Evolutionary conservation across 768 basidiomycete genomes (phyloP), one percentile per base, ranked within the genome.

Genomic region (Collybiopsis confluens): DNA sequence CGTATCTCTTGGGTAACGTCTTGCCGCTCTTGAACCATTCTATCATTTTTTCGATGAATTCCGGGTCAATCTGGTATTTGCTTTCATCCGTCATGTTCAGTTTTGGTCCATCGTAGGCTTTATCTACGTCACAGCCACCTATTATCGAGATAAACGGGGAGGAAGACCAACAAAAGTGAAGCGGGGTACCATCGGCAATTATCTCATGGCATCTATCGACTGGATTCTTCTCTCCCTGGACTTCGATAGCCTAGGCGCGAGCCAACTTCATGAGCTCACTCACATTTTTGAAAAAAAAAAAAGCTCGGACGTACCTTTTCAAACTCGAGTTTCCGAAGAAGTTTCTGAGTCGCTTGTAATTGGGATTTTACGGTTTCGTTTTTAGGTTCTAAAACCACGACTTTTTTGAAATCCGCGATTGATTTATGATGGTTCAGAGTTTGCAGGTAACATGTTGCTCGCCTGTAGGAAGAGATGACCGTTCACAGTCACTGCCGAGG

Each of bases 21-120:
- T 97, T 97, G n/a, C 93, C 94, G 41, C 85, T 80, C 73, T 94
- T 95, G 73, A 97, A 98, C 85, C 85, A 91, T 58, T 85, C 74
- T 45, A 97, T 84, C 93, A 98, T 94, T 36, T 72, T 78, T 58
- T 79, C 77, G 57, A 99, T 75, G 67, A 98, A 99, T 50, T 86
- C 79, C 35, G 79, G 68, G 23, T 85, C 90, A 58, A 95, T 89
- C 45, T 68, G 73, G 69, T 82, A 92, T 70, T 85, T 83, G 46
- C 82, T 86, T 58, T 83, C 79, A 50, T 82, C 76, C 38, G 73
- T 67, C 13, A 70, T 62, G n/a, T 73, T 64, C 13, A 98, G 79
- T 50, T 76, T 76, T 1, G 97, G 96, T 2, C 96, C 92, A 4
- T 75, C 60, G 62, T 95, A 95, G 24, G 72, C 65, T 21, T 73